Conservation (phyloP, 495 filamentous ascomycete species). For the Endocarpon pusillum region DNA sequence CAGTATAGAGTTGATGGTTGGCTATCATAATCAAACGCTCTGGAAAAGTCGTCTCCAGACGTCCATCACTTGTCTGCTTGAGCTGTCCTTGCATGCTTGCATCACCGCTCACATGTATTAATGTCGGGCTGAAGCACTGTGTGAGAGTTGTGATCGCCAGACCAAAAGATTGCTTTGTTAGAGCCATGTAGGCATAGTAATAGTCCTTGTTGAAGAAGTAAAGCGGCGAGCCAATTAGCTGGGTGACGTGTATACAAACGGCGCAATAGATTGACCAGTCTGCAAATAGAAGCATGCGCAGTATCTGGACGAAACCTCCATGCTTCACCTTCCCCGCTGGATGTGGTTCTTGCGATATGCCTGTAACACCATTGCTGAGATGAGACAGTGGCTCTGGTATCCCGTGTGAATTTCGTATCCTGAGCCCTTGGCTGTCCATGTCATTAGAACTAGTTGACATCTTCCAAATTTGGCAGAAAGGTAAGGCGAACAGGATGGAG, state of each 20-base stretch:
- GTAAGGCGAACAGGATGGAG: too few relatives aligned
- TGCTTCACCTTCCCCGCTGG: conserved; percentile 52
- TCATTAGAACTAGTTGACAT: too few relatives aligned
- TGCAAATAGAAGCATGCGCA: conserved; percentile 44
- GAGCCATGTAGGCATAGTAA: conserved; percentile 48
- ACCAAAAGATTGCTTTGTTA: conserved; percentile 47
- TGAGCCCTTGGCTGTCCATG: too few relatives aligned
- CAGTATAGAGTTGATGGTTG: conserved; percentile 56
- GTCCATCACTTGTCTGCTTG: conserved; percentile 33
- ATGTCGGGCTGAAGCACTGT: conserved; percentile 43
- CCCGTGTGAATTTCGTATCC: too few relatives aligned
- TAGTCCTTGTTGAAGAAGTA: conserved; percentile 42
- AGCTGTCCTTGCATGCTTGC: conserved; percentile 40
- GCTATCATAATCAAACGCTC: conserved; percentile 46
- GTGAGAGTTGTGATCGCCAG: conserved; percentile 41
- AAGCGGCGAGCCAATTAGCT: conserved; percentile 38
- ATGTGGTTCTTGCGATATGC: conserved; percentile 29
- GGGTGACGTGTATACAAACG: conserved; percentile 32
- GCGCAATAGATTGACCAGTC: conserved; percentile 47
- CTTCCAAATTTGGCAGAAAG: too few relatives aligned
- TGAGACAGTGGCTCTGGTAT: too few relatives aligned
- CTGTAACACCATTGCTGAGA: too few relatives aligned
- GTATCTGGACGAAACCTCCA: conserved; percentile 42
- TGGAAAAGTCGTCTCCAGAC: conserved; percentile 37
- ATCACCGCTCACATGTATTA: conserved; percentile 44